phyloP scores from a whole-genome alignment of 495 filamentous ascomycete species.

The Tuber umbilicatum region DNA sequence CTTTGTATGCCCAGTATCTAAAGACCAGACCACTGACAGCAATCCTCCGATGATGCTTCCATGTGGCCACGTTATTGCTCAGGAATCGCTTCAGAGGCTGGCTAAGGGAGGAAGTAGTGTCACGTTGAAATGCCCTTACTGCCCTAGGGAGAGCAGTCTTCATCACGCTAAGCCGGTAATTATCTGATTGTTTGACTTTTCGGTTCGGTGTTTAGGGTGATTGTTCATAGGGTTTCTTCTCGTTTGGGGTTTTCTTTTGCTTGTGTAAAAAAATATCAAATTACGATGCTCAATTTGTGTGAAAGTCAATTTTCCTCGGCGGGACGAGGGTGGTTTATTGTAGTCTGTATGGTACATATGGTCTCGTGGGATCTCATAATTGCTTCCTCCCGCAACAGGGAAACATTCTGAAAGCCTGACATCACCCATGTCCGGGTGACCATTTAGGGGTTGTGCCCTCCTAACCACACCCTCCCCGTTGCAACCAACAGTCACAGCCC shows the following conservation, averaged over 20 bases:
- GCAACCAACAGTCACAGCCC: background rate
- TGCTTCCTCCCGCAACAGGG: too few relatives aligned
- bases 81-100: constrained; percentile 68
- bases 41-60: constrained; percentile 98
- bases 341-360: background rate
- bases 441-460: background rate
- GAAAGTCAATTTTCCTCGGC: background rate
- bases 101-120: constrained; percentile 57
- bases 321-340: background rate
- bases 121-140: constrained; percentile 93
- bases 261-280: background rate
- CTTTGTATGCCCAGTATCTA: constrained; percentile 94
- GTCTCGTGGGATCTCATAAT: background rate
- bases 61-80: constrained; percentile 88
- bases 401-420: background rate
- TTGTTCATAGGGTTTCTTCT: constrained; percentile 2
- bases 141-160: constrained; percentile 71
- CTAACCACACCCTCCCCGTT: background rate
- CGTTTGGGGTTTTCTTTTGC: background rate
- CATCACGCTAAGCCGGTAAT: constrained; percentile 68
- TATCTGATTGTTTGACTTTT: constrained; percentile 18
- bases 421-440: background rate
- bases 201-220: background rate
- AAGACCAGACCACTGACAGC: constrained; percentile 85
- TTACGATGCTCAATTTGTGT: background rate